Base-by-base conservation (phyloP, 768 basidiomycete genomes). In the Suillus spraguei region DNA sequence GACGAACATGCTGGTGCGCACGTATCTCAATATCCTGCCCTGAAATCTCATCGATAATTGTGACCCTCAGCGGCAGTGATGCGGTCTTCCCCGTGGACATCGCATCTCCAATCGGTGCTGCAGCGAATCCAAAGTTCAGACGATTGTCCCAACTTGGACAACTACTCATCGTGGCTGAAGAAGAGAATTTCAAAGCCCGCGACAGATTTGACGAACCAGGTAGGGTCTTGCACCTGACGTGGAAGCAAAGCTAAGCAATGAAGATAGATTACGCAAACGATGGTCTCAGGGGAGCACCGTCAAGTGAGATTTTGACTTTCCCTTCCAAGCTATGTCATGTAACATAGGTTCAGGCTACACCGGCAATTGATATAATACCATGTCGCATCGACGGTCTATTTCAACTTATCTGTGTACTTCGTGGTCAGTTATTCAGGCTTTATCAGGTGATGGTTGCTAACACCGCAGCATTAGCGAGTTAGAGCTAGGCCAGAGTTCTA, bases 21-120 rank as follows among this genome's bases (percentile, higher is more conserved):
- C 46, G 13, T 36, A 36, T 24, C 35, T 41, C 14, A 16, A 11
- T 24, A 41, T 33, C 9, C 5, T 20, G 10, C 32, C 10, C 22
- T 61, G 24, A 33, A 32, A 47, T 6, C 28, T 62, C 38, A 61
- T 62, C 16, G 13, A 32, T 14, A 6, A 22, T 24, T n/a, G 36
- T 16, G 38, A 20, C 7, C 17, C 28, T 20, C 32, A 58, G 56
- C 17, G 10, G 17, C 13, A 11, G 28, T 58, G 39, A 58, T 58
- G 56, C 24, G 41, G 39, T 58, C 56, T 20, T 58, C 56, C 17
- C 84, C 85, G 3, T 88, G 87, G 83, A 82, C 85, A 2, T 69
- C 74, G 20, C 80, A 74, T 35, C 72, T 91, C 39, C 71, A 70
- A 59, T 70, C 72, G 8, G 74, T 78, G 50, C 66, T 90, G 65